These are phyloP conservation scores for Didymella sp. DNA, from an alignment of 2,329 filamentous ascomycete species.

Conservation along the genomic window DNA sequence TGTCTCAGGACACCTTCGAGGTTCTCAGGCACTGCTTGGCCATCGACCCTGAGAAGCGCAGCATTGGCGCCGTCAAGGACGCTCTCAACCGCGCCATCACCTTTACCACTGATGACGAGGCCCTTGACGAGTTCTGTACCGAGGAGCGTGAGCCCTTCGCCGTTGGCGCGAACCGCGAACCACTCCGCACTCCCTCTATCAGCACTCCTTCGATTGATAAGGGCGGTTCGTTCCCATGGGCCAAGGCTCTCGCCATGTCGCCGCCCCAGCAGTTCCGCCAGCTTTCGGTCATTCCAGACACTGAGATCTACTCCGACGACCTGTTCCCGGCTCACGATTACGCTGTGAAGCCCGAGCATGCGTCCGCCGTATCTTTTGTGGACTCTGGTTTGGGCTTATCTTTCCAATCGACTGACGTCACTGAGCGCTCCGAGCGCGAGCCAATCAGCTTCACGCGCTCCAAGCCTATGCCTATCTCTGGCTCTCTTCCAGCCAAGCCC, in stretches of 20 bases:
- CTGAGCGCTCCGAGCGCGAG: slow-evolving; percentile 51
- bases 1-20: slow-evolving; percentile 98
- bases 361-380: slow-evolving; percentile 82
- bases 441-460: slow-evolving; percentile 62
- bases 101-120: slow-evolving; percentile 94
- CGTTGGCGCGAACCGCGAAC: slow-evolving; percentile 87
- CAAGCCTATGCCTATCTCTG: slow-evolving; percentile 77
- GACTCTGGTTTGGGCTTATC: slow-evolving; percentile 84
- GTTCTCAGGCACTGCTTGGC: slow-evolving; percentile 90
- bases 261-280: slow-evolving; percentile 76
- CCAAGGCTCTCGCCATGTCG: slow-evolving; percentile 82
- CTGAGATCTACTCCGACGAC: slow-evolving; percentile 81
- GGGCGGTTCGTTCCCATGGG: slow-evolving; percentile 88
- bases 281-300: slow-evolving; percentile 82
- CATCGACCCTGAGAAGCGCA: slow-evolving; percentile 87
- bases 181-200: slow-evolving; percentile 92
- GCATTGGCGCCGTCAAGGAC: slow-evolving; percentile 76
- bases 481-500: slow-evolving; percentile 73
- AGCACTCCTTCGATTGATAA: slow-evolving; percentile 82
- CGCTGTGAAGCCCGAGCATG: slow-evolving; percentile 75
- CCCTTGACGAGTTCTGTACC: slow-evolving; percentile 90
- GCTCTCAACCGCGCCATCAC: slow-evolving; percentile 80
- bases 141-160: slow-evolving; percentile 78
- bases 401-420: slow-evolving; percentile 67
- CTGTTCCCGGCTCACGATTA: slow-evolving; percentile 82